Base-by-base conservation (phyloP, 2,329 filamentous ascomycete genomes). In the Pseudogymnoascus sp. region DNA sequence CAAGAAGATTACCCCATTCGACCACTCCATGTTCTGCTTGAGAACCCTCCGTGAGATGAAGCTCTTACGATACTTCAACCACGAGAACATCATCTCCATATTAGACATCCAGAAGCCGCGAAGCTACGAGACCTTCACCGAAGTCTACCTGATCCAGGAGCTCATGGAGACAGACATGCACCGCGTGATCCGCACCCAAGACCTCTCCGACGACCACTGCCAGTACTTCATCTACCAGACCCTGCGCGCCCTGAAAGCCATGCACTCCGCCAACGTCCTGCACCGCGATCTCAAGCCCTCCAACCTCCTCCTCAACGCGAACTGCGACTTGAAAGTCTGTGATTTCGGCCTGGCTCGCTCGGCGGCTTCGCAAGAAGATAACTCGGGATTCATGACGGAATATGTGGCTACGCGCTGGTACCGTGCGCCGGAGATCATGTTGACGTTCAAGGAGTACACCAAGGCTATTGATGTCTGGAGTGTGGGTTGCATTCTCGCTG, bases 361-460 rank as follows among this genome's bases (percentile, higher is more conserved):
- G 8, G 95, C 95, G 11, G 95, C 95, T 7, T 97, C 93, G 8
- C 96, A 96, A 70, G 95, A 99, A 74, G 95, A 99, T 77, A 99
- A 99, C 79, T 97, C 93, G n/a, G 95, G 95, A 21, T 99, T 99
- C 85, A 99, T 99, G 95, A 99, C 95, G 14, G 95, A 99, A 96
- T 99, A 99, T 75, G 95, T 99, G 64, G 95, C 95, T 61, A 99
- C 95, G 56, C 89, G 95, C 73, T 99, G 95, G 95, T 99, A 99
- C 79, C 92, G 95, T 77, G 95, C 95, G 5, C 95, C 95, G 3
- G 95, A 99, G 76, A 99, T 99, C 77, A 99, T 99, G 95, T 89
- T 99, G 80, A 99, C 95, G 11, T 99, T 97, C 83, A 97, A 99
- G 81, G 95, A 99, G 79, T 99, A 99, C 80, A 99, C 95, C 71